phyloP scores from a whole-genome alignment of 2,329 filamentous ascomycete genomes.

The Coleophoma crateriformis region DNA sequence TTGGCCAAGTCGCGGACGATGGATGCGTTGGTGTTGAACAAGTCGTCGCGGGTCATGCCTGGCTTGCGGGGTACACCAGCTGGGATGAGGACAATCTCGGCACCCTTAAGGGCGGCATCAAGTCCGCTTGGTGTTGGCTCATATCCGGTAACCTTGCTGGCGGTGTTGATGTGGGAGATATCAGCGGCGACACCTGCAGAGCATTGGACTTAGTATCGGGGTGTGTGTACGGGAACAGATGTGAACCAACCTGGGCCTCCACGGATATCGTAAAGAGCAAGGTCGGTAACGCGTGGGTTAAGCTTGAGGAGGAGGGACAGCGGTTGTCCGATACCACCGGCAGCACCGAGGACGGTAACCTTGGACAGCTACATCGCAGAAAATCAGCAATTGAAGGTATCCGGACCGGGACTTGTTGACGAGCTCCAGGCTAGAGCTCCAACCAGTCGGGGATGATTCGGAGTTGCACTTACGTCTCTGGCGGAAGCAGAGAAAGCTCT shows the following conservation, averaged over 20 bases:
- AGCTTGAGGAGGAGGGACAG: conserved; percentile 97
- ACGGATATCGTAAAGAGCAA: conserved; percentile 97
- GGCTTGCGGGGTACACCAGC: conserved; percentile 93
- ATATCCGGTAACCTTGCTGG: conserved; percentile 89
- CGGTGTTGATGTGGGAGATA: conserved; percentile 98
- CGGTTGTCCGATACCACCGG: conserved; percentile 97
- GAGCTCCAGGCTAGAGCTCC: background rate
- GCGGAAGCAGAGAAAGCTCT: conserved; percentile 78
- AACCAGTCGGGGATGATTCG: background rate
- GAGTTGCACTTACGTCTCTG: conserved; percentile 56
- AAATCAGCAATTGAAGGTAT: conserved; percentile 15
- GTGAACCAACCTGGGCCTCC: conserved; percentile 74
- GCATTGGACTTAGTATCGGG: conserved; percentile 14
- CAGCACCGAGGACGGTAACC: conserved; percentile 94
- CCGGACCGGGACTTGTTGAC: background rate
- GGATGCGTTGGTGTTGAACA: conserved; percentile 99
- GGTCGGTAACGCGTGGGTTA: conserved; percentile 88
- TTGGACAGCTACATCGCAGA: conserved; percentile 72
- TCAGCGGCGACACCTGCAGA: conserved; percentile 88
- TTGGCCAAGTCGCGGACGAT: conserved; percentile 98
- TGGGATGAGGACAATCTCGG: conserved; percentile 94
- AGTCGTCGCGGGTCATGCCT: conserved; percentile 98
- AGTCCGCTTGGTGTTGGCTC: conserved; percentile 73
- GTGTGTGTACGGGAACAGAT: conserved; percentile 10
- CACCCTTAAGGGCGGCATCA: conserved; percentile 71